Conservation (phyloP, 2,329 filamentous ascomycete species). For the Polychaeton citri region DNA sequence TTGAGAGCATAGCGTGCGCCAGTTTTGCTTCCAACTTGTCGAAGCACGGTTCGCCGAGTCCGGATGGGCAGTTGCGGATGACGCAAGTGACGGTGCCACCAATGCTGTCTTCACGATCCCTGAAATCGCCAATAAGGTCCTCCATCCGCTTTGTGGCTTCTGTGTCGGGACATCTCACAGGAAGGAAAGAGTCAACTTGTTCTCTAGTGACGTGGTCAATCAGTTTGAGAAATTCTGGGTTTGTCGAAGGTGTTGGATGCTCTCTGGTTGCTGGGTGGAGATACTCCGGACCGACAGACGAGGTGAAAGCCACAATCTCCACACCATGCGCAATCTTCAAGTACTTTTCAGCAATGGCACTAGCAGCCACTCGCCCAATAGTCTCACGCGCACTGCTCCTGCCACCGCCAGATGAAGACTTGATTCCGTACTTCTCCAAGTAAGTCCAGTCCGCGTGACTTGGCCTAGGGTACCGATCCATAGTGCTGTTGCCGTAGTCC, state of each 20-base stretch:
- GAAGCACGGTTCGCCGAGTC: constrained; percentile 86
- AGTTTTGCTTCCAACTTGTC: constrained; percentile 89
- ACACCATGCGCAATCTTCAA: constrained; percentile 66
- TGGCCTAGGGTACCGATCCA: constrained; percentile 82
- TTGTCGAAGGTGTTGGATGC: constrained; percentile 55
- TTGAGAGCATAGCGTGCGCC: constrained; percentile 86
- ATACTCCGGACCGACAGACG: constrained; percentile 67
- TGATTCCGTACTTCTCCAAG: constrained; percentile 90
- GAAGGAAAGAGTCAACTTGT: constrained; percentile 70
- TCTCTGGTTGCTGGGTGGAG: constrained; percentile 59
- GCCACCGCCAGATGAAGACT: constrained; percentile 80
- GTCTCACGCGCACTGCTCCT: constrained; percentile 89
- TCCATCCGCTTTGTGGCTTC: constrained; percentile 59
- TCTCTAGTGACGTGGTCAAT: constrained; percentile 58
- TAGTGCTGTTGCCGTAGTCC: constrained; percentile 81
- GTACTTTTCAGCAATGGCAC: constrained; percentile 89
- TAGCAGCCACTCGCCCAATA: constrained; percentile 78
- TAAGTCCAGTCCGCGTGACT: constrained; percentile 96
- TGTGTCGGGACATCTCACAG: constrained; percentile 71
- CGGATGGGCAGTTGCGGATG: constrained; percentile 70
- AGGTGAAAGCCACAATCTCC: constrained; percentile 83
- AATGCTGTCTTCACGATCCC: constrained; percentile 73
- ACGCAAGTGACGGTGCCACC: constrained; percentile 92
- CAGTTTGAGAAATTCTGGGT: constrained; percentile 67
- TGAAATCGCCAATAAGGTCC: constrained; percentile 61